Evolutionary conservation across 306 rosid genomes (phyloP).

Genomic region (Begonia peltatifolia): DNA sequence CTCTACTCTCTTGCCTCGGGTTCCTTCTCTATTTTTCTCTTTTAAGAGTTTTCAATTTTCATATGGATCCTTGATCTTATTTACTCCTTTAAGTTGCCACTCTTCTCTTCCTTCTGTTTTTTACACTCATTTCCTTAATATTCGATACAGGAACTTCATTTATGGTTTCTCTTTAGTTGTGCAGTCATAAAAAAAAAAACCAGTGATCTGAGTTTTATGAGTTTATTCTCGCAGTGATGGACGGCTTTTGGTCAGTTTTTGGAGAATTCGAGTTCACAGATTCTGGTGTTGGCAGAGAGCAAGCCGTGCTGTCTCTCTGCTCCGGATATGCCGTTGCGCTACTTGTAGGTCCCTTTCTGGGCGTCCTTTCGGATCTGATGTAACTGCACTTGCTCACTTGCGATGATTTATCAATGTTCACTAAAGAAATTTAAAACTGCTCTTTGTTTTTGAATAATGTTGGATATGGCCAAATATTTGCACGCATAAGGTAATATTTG

Average conservation of each 20-base stretch:
- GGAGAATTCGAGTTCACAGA: constrained; percentile 70
- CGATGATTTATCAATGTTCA: too few relatives aligned
- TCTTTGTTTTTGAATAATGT: too few relatives aligned
- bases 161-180: background rate
- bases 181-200: constrained; percentile 11
- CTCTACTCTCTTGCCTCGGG: constrained; percentile 74
- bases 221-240: constrained; percentile 39
- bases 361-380: constrained; percentile 74
- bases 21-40: constrained; percentile 8
- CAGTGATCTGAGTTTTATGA: constrained; percentile 13
- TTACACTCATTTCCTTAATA: too few relatives aligned
- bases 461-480: too few relatives aligned
- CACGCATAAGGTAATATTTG: too few relatives aligned
- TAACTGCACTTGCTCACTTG: constrained; percentile 18
- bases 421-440: too few relatives aligned
- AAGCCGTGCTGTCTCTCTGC: constrained; percentile 40
- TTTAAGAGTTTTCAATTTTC: background rate
- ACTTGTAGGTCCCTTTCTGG: constrained; percentile 48
- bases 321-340: constrained; percentile 64
- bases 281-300: constrained; percentile 46
- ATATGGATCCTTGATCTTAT: too few relatives aligned
- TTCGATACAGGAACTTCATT: too few relatives aligned
- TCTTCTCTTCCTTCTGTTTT: background rate
- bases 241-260: constrained; percentile 62
- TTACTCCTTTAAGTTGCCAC: constrained; percentile 3